Base-by-base conservation (phyloP, 164 flowering plant genomes). In the Magnolia sinica region DNA sequence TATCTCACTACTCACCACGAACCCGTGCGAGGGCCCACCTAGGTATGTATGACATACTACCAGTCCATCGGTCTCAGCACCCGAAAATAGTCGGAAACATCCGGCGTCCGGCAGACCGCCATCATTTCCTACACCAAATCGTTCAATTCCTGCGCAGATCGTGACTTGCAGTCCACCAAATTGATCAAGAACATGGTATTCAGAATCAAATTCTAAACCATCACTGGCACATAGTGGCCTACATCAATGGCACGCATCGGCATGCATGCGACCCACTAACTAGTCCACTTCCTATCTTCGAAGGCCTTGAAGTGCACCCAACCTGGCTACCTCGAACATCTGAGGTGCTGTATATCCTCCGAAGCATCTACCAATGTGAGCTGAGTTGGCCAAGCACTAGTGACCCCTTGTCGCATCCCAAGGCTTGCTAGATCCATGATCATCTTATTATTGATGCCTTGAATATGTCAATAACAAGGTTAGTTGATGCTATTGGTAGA, bases 131-230 rank as follows among this genome's bases (percentile, higher is more conserved):
- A 24, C 22, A 76, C 67, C 69, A 59, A 2, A 76, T 24, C 18
- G 64, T 69, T 61, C 11, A 69, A 68, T 16, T 69, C 77, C 13
- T 37, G 55, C 14, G 64, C 50, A 6, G 52, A 50, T 19, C 51
- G 14, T n/a, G 77, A 75, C 2, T 75, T 22, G 0, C 7, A 13
- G 27, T 68, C 6, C 4, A 66, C 65, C 49, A 75, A 7, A 27
- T 75, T 72, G 22, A 67, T 27, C 1, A 72, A 75, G 13, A 75
- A 68, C 64, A 75, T 18, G 52, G 50, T 75, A 49, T 75, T 75
- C 6, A 72, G 66, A 66, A 75, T 13, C 72, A 75, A 51, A 75
- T 75, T 75, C 24, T 67, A 66, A 13, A 37, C 49, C 16, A 72
- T 68, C 7, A 51, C 20, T 16, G 55, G 69, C 14, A 23, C 66